phyloP scores from a whole-genome alignment of 148 eudicot genomes.

The Nepenthes gracilis region DNA sequence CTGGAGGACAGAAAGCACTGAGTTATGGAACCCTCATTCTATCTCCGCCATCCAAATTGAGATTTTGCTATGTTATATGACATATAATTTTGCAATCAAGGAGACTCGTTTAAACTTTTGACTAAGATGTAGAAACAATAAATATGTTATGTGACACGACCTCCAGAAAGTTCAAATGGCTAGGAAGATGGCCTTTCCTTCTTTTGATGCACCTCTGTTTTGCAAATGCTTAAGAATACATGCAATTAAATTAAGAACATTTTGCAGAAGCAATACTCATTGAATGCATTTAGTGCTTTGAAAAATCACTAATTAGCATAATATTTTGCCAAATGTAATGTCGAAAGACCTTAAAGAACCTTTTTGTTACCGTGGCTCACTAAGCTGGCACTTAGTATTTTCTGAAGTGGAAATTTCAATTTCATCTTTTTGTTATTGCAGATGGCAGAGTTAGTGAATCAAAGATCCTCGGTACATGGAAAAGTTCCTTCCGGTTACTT shows the following conservation, averaged over 20 bases:
- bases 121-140: background rate
- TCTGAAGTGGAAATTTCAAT: background rate
- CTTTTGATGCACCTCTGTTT: background rate
- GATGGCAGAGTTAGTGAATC: conserved; percentile 97
- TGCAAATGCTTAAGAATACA: too few relatives aligned
- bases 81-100: too few relatives aligned
- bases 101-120: background rate
- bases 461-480: conserved; percentile 70
- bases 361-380: background rate
- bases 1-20: background rate
- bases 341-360: background rate
- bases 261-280: too few relatives aligned
- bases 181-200: too few relatives aligned
- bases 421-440: conserved; percentile 20
- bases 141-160: background rate
- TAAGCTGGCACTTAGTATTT: background rate
- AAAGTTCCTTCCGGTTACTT: conserved; percentile 95
- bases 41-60: too few relatives aligned
- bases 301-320: too few relatives aligned
- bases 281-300: too few relatives aligned
- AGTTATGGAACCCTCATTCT: background rate
- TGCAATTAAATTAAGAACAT: too few relatives aligned
- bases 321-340: background rate
- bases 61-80: background rate
- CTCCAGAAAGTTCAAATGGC: too few relatives aligned